Base-by-base conservation (phyloP, 768 basidiomycete species). In the Gloeophyllum trabeum region DNA sequence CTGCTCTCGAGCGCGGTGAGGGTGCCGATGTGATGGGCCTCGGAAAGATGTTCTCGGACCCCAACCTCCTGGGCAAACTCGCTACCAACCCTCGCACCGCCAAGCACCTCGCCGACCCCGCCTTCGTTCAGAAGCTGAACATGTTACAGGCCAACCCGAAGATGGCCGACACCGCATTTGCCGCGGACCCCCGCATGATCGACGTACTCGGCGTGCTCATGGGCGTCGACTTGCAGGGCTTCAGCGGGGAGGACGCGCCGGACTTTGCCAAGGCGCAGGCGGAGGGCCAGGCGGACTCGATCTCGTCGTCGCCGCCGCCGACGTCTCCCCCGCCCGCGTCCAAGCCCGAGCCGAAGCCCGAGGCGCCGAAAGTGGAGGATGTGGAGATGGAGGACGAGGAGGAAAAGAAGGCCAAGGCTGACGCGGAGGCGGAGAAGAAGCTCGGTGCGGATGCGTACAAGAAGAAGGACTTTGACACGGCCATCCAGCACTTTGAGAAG, bases 221-320 rank as follows among this genome's bases (percentile, higher is more conserved):
- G 84, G 90, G 90, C 24, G 72, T 97, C 51, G 90, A 97, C 62
- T 75, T 97, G 62, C 80, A 87, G 61, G 89, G 83, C 43, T 83
- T 87, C 59, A 70, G 76, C 40, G 72, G 91, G 43, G 79, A 83
- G 14, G 88, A 89, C 64, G 91, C 85, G 25, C 71, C 81, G 6
- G 80, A 77, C 35, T 48, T 78, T 45, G 51, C 55, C 34, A 57
- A 52, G 47, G 40, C 52, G 10, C 56, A 48, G 32, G 44, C 48
- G 43, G n/a, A n/a, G n/a, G n/a, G n/a, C n/a, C n/a, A n/a, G n/a
- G n/a, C n/a, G n/a, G n/a, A n/a, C n/a, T n/a, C n/a, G n/a, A 56
- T 56, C 5, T 30, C 38, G 2, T 56, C 64, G 1, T 51, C 51
- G 39, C 57, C 48, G 46, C 25, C 65, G n/a, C 54, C 64, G 22